Evolutionary conservation across 495 filamentous ascomycete species (phyloP).

Genomic region (Neurospora sp.): DNA sequence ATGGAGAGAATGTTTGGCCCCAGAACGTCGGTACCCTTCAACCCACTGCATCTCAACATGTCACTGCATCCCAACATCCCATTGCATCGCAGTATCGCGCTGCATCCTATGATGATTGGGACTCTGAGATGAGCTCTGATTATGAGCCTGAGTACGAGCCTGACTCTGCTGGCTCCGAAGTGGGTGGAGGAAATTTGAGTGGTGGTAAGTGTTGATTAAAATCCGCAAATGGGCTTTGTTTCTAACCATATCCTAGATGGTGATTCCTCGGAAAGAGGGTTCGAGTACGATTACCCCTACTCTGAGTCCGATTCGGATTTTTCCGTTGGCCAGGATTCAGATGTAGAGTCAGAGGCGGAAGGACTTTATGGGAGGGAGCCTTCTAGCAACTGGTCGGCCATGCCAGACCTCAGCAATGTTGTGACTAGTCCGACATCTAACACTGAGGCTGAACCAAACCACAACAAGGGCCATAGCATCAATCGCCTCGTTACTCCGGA

Average conservation of each 20-base stretch:
- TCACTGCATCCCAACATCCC: background rate
- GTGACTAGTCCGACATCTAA: background rate
- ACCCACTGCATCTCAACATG: background rate
- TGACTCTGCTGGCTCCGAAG: constrained; percentile 15
- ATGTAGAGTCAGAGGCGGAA: background rate
- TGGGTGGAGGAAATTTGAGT: constrained; percentile 5
- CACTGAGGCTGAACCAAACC: background rate
- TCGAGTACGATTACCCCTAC: background rate
- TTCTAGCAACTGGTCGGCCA: background rate
- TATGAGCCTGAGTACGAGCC: constrained; percentile 14
- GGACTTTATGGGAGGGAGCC: background rate
- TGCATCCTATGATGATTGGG: background rate
- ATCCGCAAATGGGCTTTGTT: background rate
- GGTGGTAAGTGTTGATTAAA: background rate
- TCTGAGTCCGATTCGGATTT: background rate
- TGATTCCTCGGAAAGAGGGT: background rate
- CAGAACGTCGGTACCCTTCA: background rate
- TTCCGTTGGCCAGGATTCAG: background rate
- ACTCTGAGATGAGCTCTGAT: background rate
- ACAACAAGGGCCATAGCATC: background rate
- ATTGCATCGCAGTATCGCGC: background rate
- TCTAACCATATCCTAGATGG: background rate
- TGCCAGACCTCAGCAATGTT: background rate
- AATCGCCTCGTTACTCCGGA: background rate
- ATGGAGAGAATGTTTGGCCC: background rate